A percentile compares a stretch with the other conserved stretches of the same genome.
phyloP scores from a whole-genome alignment of 495 filamentous ascomycete genomes.

The Acidiella bohemica region DNA sequence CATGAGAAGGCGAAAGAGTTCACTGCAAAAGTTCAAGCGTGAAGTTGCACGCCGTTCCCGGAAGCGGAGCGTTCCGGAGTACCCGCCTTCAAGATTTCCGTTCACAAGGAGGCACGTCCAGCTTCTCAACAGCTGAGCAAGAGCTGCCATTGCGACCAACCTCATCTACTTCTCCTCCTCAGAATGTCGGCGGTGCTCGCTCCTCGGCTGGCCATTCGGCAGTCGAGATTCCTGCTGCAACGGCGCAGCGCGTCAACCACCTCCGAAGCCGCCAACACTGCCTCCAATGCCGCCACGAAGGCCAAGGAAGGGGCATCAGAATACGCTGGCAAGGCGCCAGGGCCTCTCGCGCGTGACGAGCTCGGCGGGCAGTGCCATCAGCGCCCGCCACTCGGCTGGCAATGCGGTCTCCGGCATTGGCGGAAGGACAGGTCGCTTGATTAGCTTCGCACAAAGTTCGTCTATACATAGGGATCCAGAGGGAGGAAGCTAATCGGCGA shows the following conservation, averaged over 20 bases:
- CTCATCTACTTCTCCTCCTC: not conserved
- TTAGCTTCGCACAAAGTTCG: conserved; percentile 80
- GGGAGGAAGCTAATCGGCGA: not conserved
- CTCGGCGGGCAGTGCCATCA: conserved; percentile 63
- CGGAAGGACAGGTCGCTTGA: conserved; percentile 67
- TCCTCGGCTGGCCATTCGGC: conserved; percentile 13
- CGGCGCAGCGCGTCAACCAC: conserved; percentile 36
- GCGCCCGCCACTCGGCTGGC: conserved; percentile 49
- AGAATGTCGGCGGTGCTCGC: conserved; percentile 10
- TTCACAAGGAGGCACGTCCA: too few species aligned
- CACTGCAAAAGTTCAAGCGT: too few species aligned
- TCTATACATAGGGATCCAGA: conserved; percentile 2
- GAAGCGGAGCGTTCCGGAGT: too few species aligned
- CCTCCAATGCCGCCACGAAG: conserved; percentile 45
- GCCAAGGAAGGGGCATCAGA: conserved; percentile 51
- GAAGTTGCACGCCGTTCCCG: too few species aligned
- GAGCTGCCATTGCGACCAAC: too few species aligned
- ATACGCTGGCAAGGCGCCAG: conserved; percentile 63
- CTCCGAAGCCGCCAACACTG: conserved; percentile 51
- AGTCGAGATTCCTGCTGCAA: conserved; percentile 12
- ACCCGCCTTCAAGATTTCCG: conserved; percentile 4
- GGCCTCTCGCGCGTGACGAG: conserved; percentile 73
- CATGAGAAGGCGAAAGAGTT: too few species aligned
- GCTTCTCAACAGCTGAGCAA: too few species aligned
- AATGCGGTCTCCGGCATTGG: conserved; percentile 62